Evolutionary conservation across 2,329 filamentous ascomycete species (phyloP).

Genomic region (Trichoderma koningiopsis): DNA sequence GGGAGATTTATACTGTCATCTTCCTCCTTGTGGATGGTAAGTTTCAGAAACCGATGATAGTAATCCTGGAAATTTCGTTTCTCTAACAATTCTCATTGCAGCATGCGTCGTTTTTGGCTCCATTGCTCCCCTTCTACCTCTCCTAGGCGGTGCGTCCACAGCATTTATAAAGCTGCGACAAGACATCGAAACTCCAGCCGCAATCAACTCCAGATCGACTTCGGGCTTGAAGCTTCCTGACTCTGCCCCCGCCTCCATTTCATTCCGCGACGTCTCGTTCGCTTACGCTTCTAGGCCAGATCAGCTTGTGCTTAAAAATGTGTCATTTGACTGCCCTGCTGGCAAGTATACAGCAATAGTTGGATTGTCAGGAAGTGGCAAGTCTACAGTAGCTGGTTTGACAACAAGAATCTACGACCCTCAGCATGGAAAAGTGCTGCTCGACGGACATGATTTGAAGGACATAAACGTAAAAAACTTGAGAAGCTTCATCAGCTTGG

Average conservation of each 20-base stretch:
- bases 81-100: slow-evolving; percentile 27
- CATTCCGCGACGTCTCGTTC: slow-evolving; percentile 48
- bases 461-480: slow-evolving; percentile 50
- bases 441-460: slow-evolving; percentile 53
- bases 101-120: slow-evolving; percentile 64
- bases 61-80: background rate
- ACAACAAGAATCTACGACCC: slow-evolving; percentile 61
- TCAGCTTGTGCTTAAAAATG: slow-evolving; percentile 45
- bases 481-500: slow-evolving; percentile 47
- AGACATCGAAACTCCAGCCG: slow-evolving; percentile 56
- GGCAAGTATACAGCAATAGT: slow-evolving; percentile 58
- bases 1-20: slow-evolving; percentile 63
- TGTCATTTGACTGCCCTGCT: slow-evolving; percentile 52
- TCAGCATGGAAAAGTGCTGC: slow-evolving; percentile 47
- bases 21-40: slow-evolving; percentile 63
- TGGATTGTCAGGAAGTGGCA: slow-evolving; percentile 60
- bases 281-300: slow-evolving; percentile 49
- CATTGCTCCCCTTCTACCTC: slow-evolving; percentile 64
- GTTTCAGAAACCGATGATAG: slow-evolving; percentile 17
- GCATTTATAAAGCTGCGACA: slow-evolving; percentile 60
- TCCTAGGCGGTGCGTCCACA: slow-evolving; percentile 60
- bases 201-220: slow-evolving; percentile 47
- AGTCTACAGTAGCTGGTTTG: slow-evolving; percentile 58
- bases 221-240: slow-evolving; percentile 46
- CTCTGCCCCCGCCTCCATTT: slow-evolving; percentile 43